Percentiles rank a stretch among this genome's conserved stretches.
Evolutionary conservation across 768 basidiomycete species (phyloP).

Genomic region (Clitopilus hobsonii): DNA sequence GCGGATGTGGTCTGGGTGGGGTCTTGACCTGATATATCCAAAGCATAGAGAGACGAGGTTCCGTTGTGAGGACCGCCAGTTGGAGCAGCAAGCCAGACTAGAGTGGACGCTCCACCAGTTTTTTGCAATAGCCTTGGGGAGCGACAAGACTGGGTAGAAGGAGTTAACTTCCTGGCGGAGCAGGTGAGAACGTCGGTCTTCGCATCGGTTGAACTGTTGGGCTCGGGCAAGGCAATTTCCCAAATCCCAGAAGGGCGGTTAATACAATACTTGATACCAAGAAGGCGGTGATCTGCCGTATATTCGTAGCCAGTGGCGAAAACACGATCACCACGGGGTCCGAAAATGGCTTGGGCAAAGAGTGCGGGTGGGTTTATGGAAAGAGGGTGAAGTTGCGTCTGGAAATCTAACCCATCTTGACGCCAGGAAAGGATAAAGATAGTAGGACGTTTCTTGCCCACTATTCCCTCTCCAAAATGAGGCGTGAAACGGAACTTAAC

Average conservation of each 20-base stretch:
- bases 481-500: slow-evolving; percentile 52
- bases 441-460: slow-evolving; percentile 44
- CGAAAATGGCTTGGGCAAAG: slow-evolving; percentile 57
- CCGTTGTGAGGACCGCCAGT: slow-evolving; percentile 59
- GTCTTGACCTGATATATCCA: slow-evolving; percentile 31
- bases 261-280: slow-evolving; percentile 56
- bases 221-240: slow-evolving; percentile 30
- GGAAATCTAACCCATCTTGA: not conserved
- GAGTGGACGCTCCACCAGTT: slow-evolving; percentile 13
- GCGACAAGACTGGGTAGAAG: slow-evolving; percentile 43
- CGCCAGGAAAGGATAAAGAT: slow-evolving; percentile 54
- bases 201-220: slow-evolving; percentile 3
- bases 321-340: slow-evolving; percentile 31
- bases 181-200: slow-evolving; percentile 8
- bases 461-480: slow-evolving; percentile 60
- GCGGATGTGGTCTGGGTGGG: slow-evolving; percentile 6
- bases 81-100: slow-evolving; percentile 53
- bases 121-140: slow-evolving; percentile 47
- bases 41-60: slow-evolving; percentile 43
- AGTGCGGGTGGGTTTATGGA: slow-evolving; percentile 21
- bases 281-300: slow-evolving; percentile 48
- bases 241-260: slow-evolving; percentile 59
- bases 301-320: slow-evolving; percentile 62
- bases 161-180: slow-evolving; percentile 35
- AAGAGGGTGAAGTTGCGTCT: slow-evolving; percentile 8